Conservation (phyloP, 768 basidiomycete genomes). For the Agrocybe pediades region DNA sequence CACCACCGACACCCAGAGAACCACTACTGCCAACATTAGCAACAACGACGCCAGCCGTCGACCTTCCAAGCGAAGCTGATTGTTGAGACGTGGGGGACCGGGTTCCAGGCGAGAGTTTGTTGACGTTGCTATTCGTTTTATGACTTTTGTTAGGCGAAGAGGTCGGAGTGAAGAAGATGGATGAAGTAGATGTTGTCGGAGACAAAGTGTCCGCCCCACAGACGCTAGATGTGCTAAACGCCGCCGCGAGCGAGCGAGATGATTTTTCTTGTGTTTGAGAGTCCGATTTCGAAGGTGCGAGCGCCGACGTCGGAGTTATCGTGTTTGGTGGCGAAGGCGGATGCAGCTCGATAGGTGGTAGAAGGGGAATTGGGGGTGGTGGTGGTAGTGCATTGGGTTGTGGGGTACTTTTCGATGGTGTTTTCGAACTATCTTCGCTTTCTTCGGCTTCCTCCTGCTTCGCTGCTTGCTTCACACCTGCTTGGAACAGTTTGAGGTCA, state of each 20-base stretch:
- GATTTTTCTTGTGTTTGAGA: neutral
- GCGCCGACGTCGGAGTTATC: slow-evolving; percentile 5
- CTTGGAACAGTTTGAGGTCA: neutral
- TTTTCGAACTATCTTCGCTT: neutral
- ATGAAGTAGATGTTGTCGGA: slow-evolving; percentile 14
- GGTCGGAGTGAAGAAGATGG: slow-evolving; percentile 17
- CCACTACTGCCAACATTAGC: slow-evolving; percentile 1
- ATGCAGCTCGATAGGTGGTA: slow-evolving; percentile 30
- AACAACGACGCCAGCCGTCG: slow-evolving; percentile 9
- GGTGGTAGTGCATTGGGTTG: neutral
- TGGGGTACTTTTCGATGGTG: neutral
- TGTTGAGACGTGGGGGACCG: slow-evolving; percentile 15
- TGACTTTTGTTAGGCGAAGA: slow-evolving; percentile 5
- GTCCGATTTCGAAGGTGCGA: neutral
- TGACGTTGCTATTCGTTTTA: neutral
- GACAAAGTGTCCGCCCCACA: slow-evolving; percentile 1
- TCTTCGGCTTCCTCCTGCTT: neutral
- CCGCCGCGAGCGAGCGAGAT: neutral
- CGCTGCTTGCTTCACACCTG: neutral
- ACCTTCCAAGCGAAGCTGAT: slow-evolving; percentile 26
- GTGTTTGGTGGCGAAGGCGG: slow-evolving; percentile 28
- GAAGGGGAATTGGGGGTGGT: slow-evolving; percentile 9
- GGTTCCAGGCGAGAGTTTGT: neutral
- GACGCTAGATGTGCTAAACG: neutral
- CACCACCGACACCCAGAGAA: too few relatives aligned